Evolutionary conservation across 495 filamentous ascomycete species (phyloP), one percentile per base, ranked within the genome.

Genomic region (Penicillium malachiteum): DNA sequence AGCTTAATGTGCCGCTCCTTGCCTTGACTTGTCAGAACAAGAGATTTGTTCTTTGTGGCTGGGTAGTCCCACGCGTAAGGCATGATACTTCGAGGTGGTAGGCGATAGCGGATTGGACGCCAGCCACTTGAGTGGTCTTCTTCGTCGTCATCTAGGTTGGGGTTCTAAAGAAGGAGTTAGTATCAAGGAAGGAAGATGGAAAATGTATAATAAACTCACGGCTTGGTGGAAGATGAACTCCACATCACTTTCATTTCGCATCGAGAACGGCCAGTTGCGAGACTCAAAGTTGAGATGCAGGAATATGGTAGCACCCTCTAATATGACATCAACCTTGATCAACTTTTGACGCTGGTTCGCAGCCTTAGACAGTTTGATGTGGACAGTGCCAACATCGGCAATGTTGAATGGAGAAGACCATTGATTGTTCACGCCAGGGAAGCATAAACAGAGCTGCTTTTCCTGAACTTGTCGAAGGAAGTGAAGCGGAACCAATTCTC

Each of bases 51-150:
- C 72, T 96, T 96, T n/a, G 91, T 90, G 5, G 94, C 92, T 2
- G 94, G 94, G 73, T 94, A 97, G 67, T 98, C 95, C 94, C 94
- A 98, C 31, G 94, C 93, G 67, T 98, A 98, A 5, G 95, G 93
- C 94, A 98, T 98, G 71, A 97, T 96, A 69, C 93, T 97, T 33
- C 95, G 82, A 7, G 92, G 85, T 3, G 94, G 94, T 12, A 98
- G 81, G n/a, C 92, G 88, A 68, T 98, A 98, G 38, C 90, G 78
- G 58, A 97, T 89, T 10, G 90, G 91, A 51, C 89, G 84, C 89
- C 92, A 98, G 6, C 90, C 87, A 47, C 87, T 89, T 26, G 76
- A 75, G 39, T 81, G 77, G 58, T 95, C 91, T 57, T 92, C 88
- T 52, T 86, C 84, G 46, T 88, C 88, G 50, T 96, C 93, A 57